Evolutionary conservation across 306 rosid species (phyloP), one percentile per base, ranked within the genome.

Genomic region (Aeschynomene evenia): DNA sequence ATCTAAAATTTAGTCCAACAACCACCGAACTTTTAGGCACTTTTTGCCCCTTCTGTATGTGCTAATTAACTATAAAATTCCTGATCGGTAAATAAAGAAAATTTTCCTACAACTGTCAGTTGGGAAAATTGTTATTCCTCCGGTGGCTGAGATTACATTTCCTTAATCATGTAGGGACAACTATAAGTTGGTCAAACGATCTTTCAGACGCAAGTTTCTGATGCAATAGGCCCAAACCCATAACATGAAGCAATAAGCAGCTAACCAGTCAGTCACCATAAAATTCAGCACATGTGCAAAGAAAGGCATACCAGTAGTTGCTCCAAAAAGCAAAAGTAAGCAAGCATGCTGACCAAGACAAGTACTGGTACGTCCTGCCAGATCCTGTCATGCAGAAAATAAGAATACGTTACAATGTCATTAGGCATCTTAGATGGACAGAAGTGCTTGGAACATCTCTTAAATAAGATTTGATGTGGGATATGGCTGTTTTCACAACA

Each of bases 281-380:
- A 57, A 71, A 23, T 37, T 49, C 65, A 54, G 24, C 15, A 18
- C 20, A 26, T 42, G 48, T 39, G 45, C 40, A 57, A 57, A 60
- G 42, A 57, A 81, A 60, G 46, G 39, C 82, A 63, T 87, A 92
- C 98, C 96, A 92, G 81, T 74, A 92, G 94, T 72, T 92, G 95
- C 86, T 92, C 98, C 66, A 89, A 63, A 76, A 92, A 92, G 86
- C 98, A 89, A 85, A 92, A 92, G 81, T 92, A 92, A 9, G 96
- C 88, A 56, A 92, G 96, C 87, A 86, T 92, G 95, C 98, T 87
- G 85, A 92, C 81, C 79, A 92, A 77, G 79, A 86, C 81, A 51
- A 92, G 96, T 33, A 87, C 86, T 6, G 92, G 91, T 34, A 87
- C 62, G 55, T 85, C 90, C 84, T 78, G 90, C 92, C 95, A 92